Base-by-base conservation (phyloP, 179 eudicot species). In the Vitellaria paradoxa region DNA sequence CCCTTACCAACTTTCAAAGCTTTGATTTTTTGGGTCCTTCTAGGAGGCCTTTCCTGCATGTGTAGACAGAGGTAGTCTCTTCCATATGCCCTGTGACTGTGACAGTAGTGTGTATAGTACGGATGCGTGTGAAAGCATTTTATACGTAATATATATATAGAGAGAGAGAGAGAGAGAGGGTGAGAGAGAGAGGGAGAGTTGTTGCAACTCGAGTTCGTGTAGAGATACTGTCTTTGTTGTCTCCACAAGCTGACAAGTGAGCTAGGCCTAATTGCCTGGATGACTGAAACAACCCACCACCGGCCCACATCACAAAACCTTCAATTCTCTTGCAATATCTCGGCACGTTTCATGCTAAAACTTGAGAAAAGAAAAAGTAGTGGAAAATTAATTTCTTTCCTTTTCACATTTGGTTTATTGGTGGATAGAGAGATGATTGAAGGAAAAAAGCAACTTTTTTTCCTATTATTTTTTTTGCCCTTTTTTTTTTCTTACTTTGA, bases 181-280 rank as follows among this genome's bases (percentile, higher is more conserved):
- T n/a, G 63, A 71, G 65, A 42, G 68, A 74, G 56, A 23, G 4
- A 2, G 23, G 30, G 23, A 71, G 67, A 23, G 59, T n/a, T 46
- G 74, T 52, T 70, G 76, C 73, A 80, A 53, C 67, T 76, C 70
- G 68, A 80, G 77, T 71, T 76, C 56, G 59, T 4, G 69, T 50
- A 21, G 45, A 17, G 65, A 52, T 6, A 60, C 45, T 45, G 80
- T 55, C 53, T 56, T 13, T 71, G 50, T 53, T 81, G 83, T 76
- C 83, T 76, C 62, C 77, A 72, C 68, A 71, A 76, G 24, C 47
- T 76, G 80, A 57, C 77, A 76, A 76, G 68, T 40, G 62, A 72
- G n/a, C 21, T 73, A 4, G 20, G 20, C 40, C 70, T 49, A 7
- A 30, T 70, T 78, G 81, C 56, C 37, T 72, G 81, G 47, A 72